These are phyloP conservation scores for Boletus vermiculosoides DNA, from an alignment of 768 basidiomycete species.

Conservation along the genomic window DNA sequence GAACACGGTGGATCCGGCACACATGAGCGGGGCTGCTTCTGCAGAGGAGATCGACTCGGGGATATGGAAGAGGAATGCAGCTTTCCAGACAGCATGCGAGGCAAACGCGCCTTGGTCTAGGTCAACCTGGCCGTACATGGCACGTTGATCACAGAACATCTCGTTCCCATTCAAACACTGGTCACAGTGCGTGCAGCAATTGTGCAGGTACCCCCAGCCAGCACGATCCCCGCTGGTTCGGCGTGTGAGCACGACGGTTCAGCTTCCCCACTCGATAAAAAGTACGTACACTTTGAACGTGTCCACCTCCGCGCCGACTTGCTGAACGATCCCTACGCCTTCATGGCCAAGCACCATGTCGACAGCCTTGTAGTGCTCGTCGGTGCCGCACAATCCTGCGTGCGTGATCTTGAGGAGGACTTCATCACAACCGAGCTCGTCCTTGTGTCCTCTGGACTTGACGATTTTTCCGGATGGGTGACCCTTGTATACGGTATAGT, in stretches of 20 bases:
- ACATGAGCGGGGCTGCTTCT: conserved; percentile 38
- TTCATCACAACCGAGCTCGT: conserved; percentile 24
- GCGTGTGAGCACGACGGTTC: not conserved
- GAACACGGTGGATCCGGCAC: conserved; percentile 37
- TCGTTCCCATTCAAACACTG: conserved; percentile 36
- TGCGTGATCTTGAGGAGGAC: conserved; percentile 35
- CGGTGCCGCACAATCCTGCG: conserved; percentile 40
- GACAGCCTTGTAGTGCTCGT: conserved; percentile 31
- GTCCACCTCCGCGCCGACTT: conserved; percentile 31
- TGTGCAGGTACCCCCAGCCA: conserved; percentile 37
- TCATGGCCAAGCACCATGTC: conserved; percentile 43
- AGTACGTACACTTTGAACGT: conserved; percentile 34
- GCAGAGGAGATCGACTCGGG: conserved; percentile 32
- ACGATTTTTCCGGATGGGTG: conserved; percentile 18
- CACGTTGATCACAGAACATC: conserved; percentile 24
- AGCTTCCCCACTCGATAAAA: not conserved
- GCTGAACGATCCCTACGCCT: conserved; percentile 36
- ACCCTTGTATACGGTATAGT: conserved; percentile 35
- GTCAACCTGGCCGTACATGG: conserved; percentile 26
- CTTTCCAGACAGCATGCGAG: conserved; percentile 36
- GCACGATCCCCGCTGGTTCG: conserved; percentile 35
- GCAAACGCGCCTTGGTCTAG: conserved; percentile 37
- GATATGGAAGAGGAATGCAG: conserved; percentile 35
- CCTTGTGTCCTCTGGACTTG: conserved; percentile 13
- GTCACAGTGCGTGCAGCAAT: conserved; percentile 33